Percentiles rank a stretch among this genome's conserved stretches.
Conservation (phyloP, 176 grass and related monocot species). For the Triticum urartu region DNA sequence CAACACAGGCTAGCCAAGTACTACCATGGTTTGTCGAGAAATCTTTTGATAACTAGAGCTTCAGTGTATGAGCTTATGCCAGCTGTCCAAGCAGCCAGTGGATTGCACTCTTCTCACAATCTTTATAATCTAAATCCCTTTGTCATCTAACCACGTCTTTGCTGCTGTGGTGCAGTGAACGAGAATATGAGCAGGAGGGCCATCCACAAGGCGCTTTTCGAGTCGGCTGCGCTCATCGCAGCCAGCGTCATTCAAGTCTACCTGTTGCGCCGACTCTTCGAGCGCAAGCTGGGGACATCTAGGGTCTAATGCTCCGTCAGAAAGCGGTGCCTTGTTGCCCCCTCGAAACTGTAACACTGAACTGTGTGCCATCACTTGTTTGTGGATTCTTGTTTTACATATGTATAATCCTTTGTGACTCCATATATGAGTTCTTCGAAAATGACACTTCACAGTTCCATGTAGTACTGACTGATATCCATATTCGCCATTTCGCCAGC, state of each 20-base stretch:
- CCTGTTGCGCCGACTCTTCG: constrained; percentile 88
- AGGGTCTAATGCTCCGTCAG: constrained; percentile 50
- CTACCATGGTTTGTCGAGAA: not conserved
- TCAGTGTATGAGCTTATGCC: not conserved
- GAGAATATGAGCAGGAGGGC: constrained; percentile 90
- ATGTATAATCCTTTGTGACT: not conserved
- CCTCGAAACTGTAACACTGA: not conserved
- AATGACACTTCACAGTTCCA: not conserved
- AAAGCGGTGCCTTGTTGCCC: not conserved
- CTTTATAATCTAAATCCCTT: not conserved
- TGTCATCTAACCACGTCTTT: not conserved
- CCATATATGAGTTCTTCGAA: not conserved
- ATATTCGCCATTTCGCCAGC: not conserved
- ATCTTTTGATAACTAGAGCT: not conserved
- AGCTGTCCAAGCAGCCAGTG: not conserved
- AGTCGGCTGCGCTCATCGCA: constrained; percentile 61
- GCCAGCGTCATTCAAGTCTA: constrained; percentile 84
- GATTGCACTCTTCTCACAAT: not conserved
- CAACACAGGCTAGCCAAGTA: not conserved
- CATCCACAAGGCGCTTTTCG: constrained; percentile 79
- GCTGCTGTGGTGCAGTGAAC: constrained; percentile 51
- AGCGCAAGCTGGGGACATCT: constrained; percentile 77
- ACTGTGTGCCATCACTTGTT: not conserved
- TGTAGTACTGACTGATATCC: not conserved
- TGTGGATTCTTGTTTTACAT: not conserved